Conservation (phyloP, 2,329 filamentous ascomycete genomes). For the Stachybotrys echinatus region DNA sequence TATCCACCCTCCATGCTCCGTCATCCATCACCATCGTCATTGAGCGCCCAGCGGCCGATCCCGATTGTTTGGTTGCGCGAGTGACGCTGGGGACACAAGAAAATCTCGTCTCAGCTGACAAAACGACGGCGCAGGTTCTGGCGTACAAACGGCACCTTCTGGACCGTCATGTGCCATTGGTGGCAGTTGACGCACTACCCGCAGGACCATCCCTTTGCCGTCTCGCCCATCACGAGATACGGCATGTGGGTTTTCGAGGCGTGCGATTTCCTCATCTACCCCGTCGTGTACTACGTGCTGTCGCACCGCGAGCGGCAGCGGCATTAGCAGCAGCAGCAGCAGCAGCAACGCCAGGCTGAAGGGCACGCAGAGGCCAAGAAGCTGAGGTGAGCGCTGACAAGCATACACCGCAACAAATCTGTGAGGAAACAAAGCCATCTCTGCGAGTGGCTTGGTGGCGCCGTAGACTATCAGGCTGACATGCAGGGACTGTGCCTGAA, state of each 20-base stretch:
- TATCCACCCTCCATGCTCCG: background rate
- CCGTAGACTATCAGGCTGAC: no score
- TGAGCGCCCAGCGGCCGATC: no score
- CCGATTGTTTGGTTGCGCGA: no score
- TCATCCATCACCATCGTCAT: no score
- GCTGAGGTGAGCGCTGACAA: background rate
- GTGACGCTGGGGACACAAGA: no score
- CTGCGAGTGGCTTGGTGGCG: no score
- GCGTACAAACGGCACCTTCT: background rate
- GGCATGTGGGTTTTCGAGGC: background rate
- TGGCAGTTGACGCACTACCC: background rate
- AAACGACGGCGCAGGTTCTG: background rate
- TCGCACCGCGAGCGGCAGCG: background rate
- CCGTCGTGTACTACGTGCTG: background rate
- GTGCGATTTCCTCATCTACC: background rate
- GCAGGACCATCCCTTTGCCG: background rate
- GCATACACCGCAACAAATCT: no score
- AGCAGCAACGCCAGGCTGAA: background rate
- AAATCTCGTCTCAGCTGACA: background rate
- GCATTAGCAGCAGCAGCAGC: no score
- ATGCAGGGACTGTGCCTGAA: no score
- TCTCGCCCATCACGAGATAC: background rate
- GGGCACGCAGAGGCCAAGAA: constrained; percentile 14
- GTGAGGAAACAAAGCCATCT: no score
- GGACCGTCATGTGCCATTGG: background rate